Conservation (phyloP, 139 green algal genomes). For the Spirogloea muscicola region DNA sequence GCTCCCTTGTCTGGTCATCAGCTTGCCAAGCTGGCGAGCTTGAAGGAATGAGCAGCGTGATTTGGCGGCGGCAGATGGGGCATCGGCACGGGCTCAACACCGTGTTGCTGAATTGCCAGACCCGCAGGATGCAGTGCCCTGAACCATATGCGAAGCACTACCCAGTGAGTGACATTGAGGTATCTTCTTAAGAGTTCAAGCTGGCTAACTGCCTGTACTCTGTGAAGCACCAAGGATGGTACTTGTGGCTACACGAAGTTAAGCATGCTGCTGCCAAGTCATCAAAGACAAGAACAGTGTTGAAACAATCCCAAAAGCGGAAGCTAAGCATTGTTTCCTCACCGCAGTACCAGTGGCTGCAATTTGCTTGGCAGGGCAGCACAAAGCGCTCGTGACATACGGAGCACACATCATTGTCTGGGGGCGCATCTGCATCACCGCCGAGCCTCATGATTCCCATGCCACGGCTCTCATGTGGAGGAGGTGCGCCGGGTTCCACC, state of each 20-base stretch:
- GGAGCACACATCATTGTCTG: slow-evolving; percentile 29
- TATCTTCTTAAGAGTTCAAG: not conserved
- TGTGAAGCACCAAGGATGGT: not conserved
- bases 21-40: not conserved
- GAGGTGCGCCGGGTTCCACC: too few species aligned
- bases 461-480: too few species aligned
- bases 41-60: slow-evolving; percentile 35
- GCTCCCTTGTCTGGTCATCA: not conserved
- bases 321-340: not conserved
- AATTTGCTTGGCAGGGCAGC: slow-evolving; percentile 26
- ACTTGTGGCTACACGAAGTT: too few species aligned
- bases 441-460: too few species aligned
- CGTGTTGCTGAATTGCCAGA: slow-evolving; percentile 24
- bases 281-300: not conserved
- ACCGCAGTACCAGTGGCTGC: slow-evolving; percentile 40
- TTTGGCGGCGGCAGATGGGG: slow-evolving; percentile 39
- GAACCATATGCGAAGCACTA: not conserved
- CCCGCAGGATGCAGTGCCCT: slow-evolving; percentile 44
- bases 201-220: not conserved
- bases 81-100: slow-evolving; percentile 24
- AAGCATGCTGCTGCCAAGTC: not conserved
- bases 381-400: slow-evolving; percentile 25
- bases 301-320: not conserved
- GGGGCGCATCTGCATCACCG: slow-evolving; percentile 16
- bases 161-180: not conserved